phyloP scores from a whole-genome alignment of 2,329 filamentous ascomycete species.

The Gaeumannomyces tritici region DNA sequence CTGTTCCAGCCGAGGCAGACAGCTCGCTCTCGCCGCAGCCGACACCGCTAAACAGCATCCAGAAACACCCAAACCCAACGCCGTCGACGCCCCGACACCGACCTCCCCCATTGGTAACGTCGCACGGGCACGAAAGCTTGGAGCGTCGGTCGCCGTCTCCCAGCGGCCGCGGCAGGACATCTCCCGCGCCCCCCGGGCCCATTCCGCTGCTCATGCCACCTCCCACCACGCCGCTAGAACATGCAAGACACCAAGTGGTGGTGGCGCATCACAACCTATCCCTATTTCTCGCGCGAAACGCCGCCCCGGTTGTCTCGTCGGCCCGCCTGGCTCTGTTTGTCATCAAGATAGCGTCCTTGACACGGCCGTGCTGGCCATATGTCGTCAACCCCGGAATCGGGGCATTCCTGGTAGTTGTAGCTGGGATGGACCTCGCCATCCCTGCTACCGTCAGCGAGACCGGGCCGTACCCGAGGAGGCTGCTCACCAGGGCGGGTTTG shows the following conservation, averaged over 20 bases:
- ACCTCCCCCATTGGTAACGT: conserved; percentile 25
- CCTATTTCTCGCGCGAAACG: conserved; percentile 19
- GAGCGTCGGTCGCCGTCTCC: conserved; percentile 17
- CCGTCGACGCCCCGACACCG: conserved; percentile 16
- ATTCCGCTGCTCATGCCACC: conserved; percentile 42
- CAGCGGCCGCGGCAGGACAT: conserved; percentile 7
- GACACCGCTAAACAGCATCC: conserved; percentile 17
- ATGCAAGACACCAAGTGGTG: conserved; percentile 21
- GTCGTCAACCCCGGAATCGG: conserved; percentile 54
- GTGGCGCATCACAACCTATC: conserved; percentile 25
- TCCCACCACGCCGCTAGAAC: conserved; percentile 25
- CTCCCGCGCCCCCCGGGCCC: conserved; percentile 9
- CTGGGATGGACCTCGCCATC: conserved; percentile 53
- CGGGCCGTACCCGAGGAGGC: not conserved
- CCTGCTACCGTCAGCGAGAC: conserved; percentile 11
- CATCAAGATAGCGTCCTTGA: conserved; percentile 56
- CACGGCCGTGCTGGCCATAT: conserved; percentile 62
- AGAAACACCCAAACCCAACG: conserved; percentile 19
- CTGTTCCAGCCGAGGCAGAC: not conserved
- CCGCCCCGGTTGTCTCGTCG: conserved; percentile 21
- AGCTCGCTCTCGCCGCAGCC: conserved; percentile 14
- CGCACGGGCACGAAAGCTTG: conserved; percentile 30
- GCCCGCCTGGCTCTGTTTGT: conserved; percentile 55
- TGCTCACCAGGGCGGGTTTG: not conserved
- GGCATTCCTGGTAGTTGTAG: conserved; percentile 59